Evolutionary conservation across 768 basidiomycete genomes (phyloP).

Genomic region (Roridomyces roridus): DNA sequence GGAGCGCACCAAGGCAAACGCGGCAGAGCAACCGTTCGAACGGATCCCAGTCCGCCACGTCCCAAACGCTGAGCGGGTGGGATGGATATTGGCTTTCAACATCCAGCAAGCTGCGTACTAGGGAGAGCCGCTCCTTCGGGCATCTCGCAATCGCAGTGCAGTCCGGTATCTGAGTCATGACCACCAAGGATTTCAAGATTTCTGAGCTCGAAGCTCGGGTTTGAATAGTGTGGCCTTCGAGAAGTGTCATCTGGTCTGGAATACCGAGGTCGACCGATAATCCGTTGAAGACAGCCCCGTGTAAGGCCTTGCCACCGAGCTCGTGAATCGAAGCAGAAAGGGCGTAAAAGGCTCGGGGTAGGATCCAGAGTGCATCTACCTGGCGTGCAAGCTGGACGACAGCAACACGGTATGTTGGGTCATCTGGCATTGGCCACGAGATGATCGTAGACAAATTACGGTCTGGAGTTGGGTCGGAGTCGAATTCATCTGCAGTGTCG

Average conservation of each 20-base stretch:
- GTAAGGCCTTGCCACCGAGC: neutral
- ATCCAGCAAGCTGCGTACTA: too few species aligned
- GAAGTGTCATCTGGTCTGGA: too few species aligned
- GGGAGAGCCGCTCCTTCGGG: too few species aligned
- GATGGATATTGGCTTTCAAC: too few species aligned
- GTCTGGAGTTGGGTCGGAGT: too few species aligned
- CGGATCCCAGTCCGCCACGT: neutral
- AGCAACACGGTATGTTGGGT: neutral
- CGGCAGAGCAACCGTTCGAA: neutral
- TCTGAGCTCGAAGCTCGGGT: neutral
- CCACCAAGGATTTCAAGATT: neutral
- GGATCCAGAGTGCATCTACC: slow-evolving; percentile 7
- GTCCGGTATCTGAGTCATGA: neutral
- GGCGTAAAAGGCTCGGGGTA: neutral
- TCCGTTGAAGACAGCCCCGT: neutral
- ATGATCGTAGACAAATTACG: too few species aligned
- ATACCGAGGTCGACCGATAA: neutral
- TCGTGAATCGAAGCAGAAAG: neutral
- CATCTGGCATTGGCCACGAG: too few species aligned
- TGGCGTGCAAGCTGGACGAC: neutral
- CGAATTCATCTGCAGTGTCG: too few species aligned
- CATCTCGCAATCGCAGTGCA: neutral
- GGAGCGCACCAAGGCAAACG: neutral
- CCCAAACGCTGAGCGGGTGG: slow-evolving; percentile 11
- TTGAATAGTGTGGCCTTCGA: too few species aligned